Conservation (phyloP, 2,329 filamentous ascomycete species). For the Talaromyces verruculosus region DNA sequence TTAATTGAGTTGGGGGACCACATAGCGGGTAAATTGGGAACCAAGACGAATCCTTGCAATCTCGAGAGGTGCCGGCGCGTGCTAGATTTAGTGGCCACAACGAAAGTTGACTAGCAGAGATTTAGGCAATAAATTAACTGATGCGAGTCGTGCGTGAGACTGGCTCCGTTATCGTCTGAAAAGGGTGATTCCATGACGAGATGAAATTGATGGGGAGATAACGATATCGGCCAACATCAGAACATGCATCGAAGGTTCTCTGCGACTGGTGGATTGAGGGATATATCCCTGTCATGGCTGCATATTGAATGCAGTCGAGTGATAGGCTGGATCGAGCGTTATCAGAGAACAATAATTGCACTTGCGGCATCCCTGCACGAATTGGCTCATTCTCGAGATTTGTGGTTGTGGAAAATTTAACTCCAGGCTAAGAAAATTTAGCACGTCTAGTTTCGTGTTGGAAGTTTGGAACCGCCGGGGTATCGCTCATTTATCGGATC, state of each 20-base stretch:
- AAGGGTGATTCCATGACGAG: background rate
- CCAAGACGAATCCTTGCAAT: conserved; percentile 18
- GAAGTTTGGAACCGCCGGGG: conserved; percentile 21
- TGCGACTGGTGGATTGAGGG: conserved; percentile 19
- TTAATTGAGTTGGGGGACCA: conserved; percentile 13
- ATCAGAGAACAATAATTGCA: conserved; percentile 3
- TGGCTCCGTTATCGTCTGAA: conserved; percentile 12
- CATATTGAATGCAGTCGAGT: conserved; percentile 10
- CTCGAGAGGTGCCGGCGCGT: conserved; percentile 10
- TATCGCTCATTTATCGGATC: conserved; percentile 15
- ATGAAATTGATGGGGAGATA: conserved; percentile 14
- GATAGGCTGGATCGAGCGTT: conserved; percentile 8
- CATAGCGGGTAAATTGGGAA: conserved; percentile 21
- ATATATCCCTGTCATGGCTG: conserved; percentile 18
- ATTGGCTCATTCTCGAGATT: background rate
- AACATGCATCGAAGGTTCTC: conserved; percentile 16
- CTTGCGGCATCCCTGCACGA: background rate
- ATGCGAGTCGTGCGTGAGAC: conserved; percentile 7
- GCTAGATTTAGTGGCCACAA: conserved; percentile 16
- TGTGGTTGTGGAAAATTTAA: conserved; percentile 11
- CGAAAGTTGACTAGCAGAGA: background rate
- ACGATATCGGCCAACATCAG: conserved; percentile 18
- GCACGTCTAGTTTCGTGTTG: conserved; percentile 9
- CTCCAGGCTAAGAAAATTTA: conserved; percentile 15
- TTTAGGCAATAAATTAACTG: background rate